Evolutionary conservation across 1,139 yeast genomes (phyloP), one percentile per base, ranked within the genome.

Genomic region (Williopsis jadinii): DNA sequence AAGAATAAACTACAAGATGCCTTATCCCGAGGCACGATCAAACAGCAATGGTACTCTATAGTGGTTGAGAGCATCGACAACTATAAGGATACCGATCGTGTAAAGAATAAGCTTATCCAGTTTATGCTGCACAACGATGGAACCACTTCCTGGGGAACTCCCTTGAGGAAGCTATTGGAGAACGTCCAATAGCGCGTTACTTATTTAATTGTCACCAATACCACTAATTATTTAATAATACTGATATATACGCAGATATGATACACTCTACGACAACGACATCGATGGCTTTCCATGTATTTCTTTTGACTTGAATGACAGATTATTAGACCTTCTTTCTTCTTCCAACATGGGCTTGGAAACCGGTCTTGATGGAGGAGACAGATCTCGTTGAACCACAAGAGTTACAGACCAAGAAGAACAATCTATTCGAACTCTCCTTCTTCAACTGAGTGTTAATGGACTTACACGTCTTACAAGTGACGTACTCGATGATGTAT

Each of bases 321-420:
- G 6, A 19, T 39, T 15, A 39, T 36, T 14, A 36, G 24, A 47
- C 38, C 51, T 70, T 80, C 80, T 75, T 80, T 75, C 84, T 80
- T 67, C 80, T 78, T 54, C 87, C 84, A 63, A 84, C 80, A 66
- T 87, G 84, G 53, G 98, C 99, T 73, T 90, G 97, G 95, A 87
- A 92, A 81, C 99, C 99, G 42, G 97, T 86, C 79, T 94, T 92
- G 68, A 94, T 94, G 39, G 96, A 87, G 53, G 95, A 82, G 47
- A 92, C 99, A 39, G 97, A 88, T 71, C 97, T 83, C 43, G 97
- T 83, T 39, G 96, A 86, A 54, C 98, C 98, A 75, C 99, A 92
- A 44, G 95, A 87, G 63, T 90, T 90, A 75, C 99, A 92, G 60
- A 92, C 95, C 73, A 94, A 77, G 75, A 92, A 92, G 73, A 86